Percentiles rank a stretch among this genome's conserved stretches.
Evolutionary conservation across 2,329 filamentous ascomycete species (phyloP).

Genomic region (Teratosphaeria viscida): DNA sequence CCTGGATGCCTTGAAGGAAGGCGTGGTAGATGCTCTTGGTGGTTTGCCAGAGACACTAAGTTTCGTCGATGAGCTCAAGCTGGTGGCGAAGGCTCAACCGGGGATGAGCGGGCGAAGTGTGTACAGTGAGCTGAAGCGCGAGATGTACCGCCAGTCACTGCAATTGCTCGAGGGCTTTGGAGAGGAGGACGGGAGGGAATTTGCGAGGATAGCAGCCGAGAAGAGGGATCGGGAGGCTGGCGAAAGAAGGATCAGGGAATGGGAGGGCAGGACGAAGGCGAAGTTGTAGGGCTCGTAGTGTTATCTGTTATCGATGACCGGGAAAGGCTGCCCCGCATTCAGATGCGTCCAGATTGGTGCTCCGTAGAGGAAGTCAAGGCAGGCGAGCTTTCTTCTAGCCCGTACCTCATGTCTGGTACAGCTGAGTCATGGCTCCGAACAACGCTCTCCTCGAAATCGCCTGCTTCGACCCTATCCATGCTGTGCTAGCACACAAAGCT

Average conservation of each 20-base stretch:
- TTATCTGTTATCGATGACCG: neutral
- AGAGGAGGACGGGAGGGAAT: constrained; percentile 28
- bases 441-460: constrained; percentile 37
- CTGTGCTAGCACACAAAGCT: constrained; percentile 29
- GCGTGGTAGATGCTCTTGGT: constrained; percentile 59
- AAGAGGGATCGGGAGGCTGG: constrained; percentile 24
- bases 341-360: too few species aligned
- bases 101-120: constrained; percentile 44
- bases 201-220: constrained; percentile 3
- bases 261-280: constrained; percentile 15
- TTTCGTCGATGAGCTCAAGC: constrained; percentile 48
- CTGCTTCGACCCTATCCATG: constrained; percentile 37
- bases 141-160: constrained; percentile 62
- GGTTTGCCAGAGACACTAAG: constrained; percentile 52
- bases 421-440: neutral
- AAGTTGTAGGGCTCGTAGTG: constrained; percentile 13
- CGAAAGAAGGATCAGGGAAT: constrained; percentile 16
- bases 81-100: constrained; percentile 47
- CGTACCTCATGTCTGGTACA: neutral
- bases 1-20: constrained; percentile 51
- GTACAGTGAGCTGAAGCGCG: constrained; percentile 61
- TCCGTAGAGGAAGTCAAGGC: too few species aligned
- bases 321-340: too few species aligned
- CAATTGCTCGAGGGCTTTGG: constrained; percentile 41
- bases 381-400: neutral